Conservation (phyloP, 768 basidiomycete genomes). For the Lepiota brunneoincarnata region DNA sequence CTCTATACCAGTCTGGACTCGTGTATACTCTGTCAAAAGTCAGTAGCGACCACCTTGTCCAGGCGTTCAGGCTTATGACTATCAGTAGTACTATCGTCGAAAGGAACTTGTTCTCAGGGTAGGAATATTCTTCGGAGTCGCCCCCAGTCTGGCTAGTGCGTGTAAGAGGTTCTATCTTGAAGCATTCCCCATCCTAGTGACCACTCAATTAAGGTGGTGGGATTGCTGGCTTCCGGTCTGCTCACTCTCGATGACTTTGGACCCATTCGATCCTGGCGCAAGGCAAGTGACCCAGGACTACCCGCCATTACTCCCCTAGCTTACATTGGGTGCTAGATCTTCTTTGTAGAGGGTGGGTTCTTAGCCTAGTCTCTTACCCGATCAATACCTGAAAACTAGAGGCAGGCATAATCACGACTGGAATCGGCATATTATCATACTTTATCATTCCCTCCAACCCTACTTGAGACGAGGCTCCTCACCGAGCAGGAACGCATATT, state of each 20-base stretch:
- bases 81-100: conserved; percentile 31
- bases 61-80: neutral
- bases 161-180: conserved; percentile 28
- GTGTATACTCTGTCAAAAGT: conserved; percentile 37
- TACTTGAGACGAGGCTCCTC: conserved; percentile 22
- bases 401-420: conserved; percentile 26
- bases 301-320: neutral
- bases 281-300: conserved; percentile 8
- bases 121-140: conserved; percentile 32
- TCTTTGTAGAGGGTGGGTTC: conserved; percentile 37
- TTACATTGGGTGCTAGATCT: too few species aligned
- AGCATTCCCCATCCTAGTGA: neutral
- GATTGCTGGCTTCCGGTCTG: conserved; percentile 35
- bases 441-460: conserved; percentile 27
- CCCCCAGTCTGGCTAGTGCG: conserved; percentile 32
- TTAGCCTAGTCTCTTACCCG: neutral
- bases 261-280: conserved; percentile 30
- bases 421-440: conserved; percentile 22
- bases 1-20: conserved; percentile 30
- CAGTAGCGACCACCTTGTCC: conserved; percentile 13
- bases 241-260: conserved; percentile 28
- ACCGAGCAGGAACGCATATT: conserved; percentile 25
- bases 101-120: conserved; percentile 33
- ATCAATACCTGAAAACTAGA: neutral
- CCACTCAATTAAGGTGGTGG: too few species aligned